Evolutionary conservation across 352 stramenopile species (phyloP), one percentile per base, ranked within the genome.

Genomic region (Globisporangium recalcitrans): DNA sequence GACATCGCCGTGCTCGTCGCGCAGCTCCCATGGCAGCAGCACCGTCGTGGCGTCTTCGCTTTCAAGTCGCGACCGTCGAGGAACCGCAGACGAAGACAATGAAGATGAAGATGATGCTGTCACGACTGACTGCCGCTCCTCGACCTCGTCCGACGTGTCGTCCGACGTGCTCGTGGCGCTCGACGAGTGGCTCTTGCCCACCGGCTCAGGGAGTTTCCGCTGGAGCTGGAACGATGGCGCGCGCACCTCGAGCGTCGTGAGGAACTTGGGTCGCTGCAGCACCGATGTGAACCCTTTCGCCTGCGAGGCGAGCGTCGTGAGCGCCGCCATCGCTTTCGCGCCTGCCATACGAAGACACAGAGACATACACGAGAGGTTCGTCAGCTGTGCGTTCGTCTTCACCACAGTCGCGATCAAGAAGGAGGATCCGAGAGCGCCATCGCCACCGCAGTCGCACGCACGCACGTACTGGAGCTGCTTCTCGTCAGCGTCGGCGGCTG

Each of bases 21-120:
- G 62, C 9, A 73, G 64, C 53, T 90, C 77, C 78, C 78, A 88
- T 2, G 78, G 78, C 14, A 88, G 68, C 58, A 87, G 24, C 10
- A 53, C 2, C 5, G 58, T 34, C 61, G 48, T 42, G 3, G 19
- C 16, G 42, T 68, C 62, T 8, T 63, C 56, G 16, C 55, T 63
- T 16, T 26, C 48, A 7, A 63, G 34, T 1, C 54, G 38, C 34
- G 54, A 58, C 21, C 54, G 55, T 49, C 36, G 54, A 1, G 40
- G 32, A 32, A 26, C 1, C 11, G 27, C 26, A 26, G 16, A 27
- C 2, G 21, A 38, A 4, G 42, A 55, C 13, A 22, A 32, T 14
- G 40, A 52, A n/a, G 22, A 22, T 6, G 22, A 56, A 19, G 29
- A 49, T 9, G 54, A 47, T 3, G 48, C 9, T 14, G 31, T 24